These are phyloP conservation scores for Talaromyces sp. DNA, from an alignment of 2,329 filamentous ascomycete genomes.

Conservation along the genomic window DNA sequence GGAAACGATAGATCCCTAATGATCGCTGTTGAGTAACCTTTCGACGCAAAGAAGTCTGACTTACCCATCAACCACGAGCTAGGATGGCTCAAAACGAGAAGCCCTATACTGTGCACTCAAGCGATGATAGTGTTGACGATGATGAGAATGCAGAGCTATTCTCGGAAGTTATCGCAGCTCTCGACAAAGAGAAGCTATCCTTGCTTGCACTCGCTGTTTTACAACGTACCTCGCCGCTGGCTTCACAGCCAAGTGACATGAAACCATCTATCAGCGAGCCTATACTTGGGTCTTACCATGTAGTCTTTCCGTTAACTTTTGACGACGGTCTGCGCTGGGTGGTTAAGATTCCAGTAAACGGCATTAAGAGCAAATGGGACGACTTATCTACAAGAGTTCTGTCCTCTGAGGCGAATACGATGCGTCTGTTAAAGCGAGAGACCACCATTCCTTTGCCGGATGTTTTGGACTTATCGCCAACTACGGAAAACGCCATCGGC, in stretches of 20 bases:
- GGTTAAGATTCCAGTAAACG: background rate
- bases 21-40: too few species aligned
- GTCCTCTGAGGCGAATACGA: conserved; percentile 21
- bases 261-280: background rate
- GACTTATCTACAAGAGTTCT: background rate
- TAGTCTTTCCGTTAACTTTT: background rate
- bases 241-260: background rate
- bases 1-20: too few species aligned
- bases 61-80: too few species aligned
- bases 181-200: background rate
- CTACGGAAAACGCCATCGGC: conserved; percentile 16
- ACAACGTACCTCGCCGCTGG: background rate
- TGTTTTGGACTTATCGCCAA: conserved; percentile 21
- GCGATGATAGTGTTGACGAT: background rate
- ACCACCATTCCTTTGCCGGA: conserved; percentile 26
- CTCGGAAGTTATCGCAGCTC: background rate
- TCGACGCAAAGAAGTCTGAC: too few species aligned
- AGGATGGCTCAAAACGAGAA: too few species aligned
- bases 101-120: too few species aligned
- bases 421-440: conserved; percentile 22
- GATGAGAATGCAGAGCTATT: background rate
- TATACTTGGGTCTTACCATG: background rate
- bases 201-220: background rate
- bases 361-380: background rate
- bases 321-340: background rate